A percentile compares a stretch with the other conserved stretches of the same genome.
These are phyloP conservation scores for Chaetomiaceae sp. DNA, from an alignment of 2,329 filamentous ascomycete species.

Conservation along the genomic window DNA sequence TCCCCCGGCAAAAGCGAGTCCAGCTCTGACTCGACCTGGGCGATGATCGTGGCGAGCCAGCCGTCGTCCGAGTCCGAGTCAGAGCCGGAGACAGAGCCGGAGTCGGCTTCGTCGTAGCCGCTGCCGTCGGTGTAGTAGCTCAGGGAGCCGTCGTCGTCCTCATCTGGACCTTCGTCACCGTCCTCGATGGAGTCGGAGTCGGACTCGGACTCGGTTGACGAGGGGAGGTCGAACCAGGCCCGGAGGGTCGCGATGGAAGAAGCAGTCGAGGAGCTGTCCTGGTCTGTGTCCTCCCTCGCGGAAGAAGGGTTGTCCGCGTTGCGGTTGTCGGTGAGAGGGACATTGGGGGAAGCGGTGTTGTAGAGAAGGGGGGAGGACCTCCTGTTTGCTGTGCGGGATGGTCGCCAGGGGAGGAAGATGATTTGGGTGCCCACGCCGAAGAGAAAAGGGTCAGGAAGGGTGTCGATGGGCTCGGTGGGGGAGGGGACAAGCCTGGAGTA, in stretches of 20 bases:
- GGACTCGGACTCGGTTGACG: not conserved
- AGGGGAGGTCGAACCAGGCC: conserved; percentile 4
- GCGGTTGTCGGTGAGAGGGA: no score
- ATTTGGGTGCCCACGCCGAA: no score
- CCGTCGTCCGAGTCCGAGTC: not conserved
- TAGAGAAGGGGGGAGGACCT: no score
- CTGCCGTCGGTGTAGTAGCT: not conserved
- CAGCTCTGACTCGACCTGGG: not conserved
- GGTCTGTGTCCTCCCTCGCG: no score
- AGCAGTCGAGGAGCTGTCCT: not conserved
- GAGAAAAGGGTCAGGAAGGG: no score
- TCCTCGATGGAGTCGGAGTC: no score
- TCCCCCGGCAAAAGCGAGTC: not conserved
- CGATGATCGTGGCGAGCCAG: not conserved
- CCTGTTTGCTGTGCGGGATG: no score
- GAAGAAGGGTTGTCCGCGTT: no score
- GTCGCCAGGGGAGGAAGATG: no score
- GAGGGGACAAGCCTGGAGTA: not conserved
- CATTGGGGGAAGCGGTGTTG: no score
- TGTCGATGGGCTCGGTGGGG: not conserved
- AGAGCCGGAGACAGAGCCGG: not conserved
- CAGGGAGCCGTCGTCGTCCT: no score
- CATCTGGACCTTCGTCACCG: no score
- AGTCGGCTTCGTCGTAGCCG: not conserved
- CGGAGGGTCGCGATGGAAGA: not conserved